Conservation (phyloP, 345 rosid genomes). For the Acer saccharum region DNA sequence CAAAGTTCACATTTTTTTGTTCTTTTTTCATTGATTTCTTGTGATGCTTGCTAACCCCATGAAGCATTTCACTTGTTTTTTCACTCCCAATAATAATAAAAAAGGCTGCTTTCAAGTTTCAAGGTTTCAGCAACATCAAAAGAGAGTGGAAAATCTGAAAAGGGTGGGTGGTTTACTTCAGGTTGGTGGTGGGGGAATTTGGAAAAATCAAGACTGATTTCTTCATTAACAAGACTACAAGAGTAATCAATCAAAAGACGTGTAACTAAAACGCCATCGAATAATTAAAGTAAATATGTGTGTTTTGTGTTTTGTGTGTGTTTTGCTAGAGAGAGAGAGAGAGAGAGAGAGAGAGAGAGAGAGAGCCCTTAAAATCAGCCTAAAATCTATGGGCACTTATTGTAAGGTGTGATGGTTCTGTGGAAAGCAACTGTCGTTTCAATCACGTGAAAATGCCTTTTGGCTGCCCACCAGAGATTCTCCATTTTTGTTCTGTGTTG, state of each 20-base stretch:
- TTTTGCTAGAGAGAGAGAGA: neutral
- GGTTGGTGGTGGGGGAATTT: slow-evolving; percentile 24
- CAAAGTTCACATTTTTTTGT: neutral
- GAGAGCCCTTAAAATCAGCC: slow-evolving; percentile 34
- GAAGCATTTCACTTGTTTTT: slow-evolving; percentile 3
- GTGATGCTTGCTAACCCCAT: neutral
- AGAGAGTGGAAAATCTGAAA: neutral
- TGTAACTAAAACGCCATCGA: neutral
- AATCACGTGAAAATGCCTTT: slow-evolving; percentile 48
- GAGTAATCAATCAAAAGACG: neutral
- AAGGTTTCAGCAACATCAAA: neutral
- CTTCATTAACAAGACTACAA: neutral
- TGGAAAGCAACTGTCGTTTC: slow-evolving; percentile 30
- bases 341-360: neutral
- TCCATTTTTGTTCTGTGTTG: slow-evolving; percentile 6
- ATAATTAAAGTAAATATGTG: neutral
- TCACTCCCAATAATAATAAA: too few species aligned
- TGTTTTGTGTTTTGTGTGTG: neutral
- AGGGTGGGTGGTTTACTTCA: slow-evolving; percentile 2
- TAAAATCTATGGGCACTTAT: slow-evolving; percentile 21
- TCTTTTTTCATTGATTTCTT: slow-evolving; percentile 1
- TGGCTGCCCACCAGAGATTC: slow-evolving; percentile 24
- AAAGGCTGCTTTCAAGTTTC: neutral
- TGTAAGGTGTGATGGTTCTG: slow-evolving; percentile 12
- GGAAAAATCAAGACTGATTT: slow-evolving; percentile 10